These are phyloP conservation scores for Epithele typhae DNA, from an alignment of 768 basidiomycete species.

Conservation along the genomic window DNA sequence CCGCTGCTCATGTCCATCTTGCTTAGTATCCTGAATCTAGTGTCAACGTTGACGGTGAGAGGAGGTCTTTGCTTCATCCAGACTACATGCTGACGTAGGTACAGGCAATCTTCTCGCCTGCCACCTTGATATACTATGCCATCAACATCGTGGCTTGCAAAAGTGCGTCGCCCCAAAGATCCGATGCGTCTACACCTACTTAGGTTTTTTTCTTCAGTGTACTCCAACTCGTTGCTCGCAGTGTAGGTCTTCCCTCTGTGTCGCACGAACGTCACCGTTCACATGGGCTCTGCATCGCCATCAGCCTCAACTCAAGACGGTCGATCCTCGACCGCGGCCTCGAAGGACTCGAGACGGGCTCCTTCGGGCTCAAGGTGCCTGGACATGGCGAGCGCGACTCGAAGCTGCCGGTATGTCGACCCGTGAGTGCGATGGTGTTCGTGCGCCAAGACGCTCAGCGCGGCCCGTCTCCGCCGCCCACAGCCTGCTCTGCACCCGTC, in stretches of 20 bases:
- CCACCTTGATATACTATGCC: not conserved
- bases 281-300: too few species aligned
- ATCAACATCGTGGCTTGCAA: not conserved
- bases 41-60: not conserved
- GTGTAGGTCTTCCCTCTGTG: not conserved
- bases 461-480: not conserved
- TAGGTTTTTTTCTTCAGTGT: not conserved
- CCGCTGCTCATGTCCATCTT: not conserved
- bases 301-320: constrained; percentile 6
- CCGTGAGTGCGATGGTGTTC: not conserved
- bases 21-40: not conserved
- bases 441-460: not conserved
- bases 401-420: not conserved
- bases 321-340: constrained; percentile 5
- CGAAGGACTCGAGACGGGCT: constrained; percentile 8
- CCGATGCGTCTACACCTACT: too few species aligned
- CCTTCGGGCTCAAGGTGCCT: constrained; percentile 9
- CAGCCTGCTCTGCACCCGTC: too few species aligned
- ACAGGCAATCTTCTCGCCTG: not conserved
- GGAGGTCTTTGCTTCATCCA: too few species aligned
- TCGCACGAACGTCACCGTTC: not conserved
- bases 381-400: not conserved
- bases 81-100: not conserved
- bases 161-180: not conserved
- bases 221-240: not conserved